phyloP scores from a whole-genome alignment of 2,329 filamentous ascomycete species.

The Fusarium clavum region DNA sequence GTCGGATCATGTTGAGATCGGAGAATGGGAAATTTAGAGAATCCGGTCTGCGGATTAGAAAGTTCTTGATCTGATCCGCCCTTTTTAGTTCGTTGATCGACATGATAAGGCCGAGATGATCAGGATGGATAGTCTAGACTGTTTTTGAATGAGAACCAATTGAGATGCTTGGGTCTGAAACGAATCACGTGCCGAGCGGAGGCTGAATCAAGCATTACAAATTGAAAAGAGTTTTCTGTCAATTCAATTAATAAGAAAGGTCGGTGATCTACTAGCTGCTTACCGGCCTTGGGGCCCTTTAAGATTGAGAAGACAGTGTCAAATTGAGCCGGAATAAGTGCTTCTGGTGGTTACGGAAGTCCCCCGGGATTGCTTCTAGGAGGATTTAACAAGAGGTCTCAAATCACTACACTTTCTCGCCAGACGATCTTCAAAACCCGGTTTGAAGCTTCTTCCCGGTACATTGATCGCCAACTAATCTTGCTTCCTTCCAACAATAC shows the following conservation, averaged over 20 bases:
- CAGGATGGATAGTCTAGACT: neutral
- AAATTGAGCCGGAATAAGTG: neutral
- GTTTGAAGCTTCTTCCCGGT: neutral
- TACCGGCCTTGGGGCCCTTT: neutral
- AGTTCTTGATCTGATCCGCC: neutral
- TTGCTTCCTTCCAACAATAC: conserved; percentile 62
- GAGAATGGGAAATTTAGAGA: neutral
- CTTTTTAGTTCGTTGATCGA: neutral
- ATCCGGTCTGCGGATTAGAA: neutral
- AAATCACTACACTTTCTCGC: too few species aligned
- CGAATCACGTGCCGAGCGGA: neutral
- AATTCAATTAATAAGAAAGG: neutral
- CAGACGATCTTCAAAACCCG: too few species aligned
- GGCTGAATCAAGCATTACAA: neutral
- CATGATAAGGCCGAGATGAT: neutral
- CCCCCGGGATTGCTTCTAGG: neutral
- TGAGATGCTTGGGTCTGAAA: neutral
- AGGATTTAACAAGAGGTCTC: neutral
- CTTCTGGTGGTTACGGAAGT: neutral
- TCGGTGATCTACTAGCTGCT: neutral
- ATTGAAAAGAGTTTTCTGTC: accelerated
- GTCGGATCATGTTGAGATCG: neutral
- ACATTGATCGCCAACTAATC: conserved; percentile 31
- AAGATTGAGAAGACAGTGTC: neutral
- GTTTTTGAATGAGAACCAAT: neutral